Evolutionary conservation across 495 filamentous ascomycete genomes (phyloP).

Genomic region (Podospora pseudopauciseta): DNA sequence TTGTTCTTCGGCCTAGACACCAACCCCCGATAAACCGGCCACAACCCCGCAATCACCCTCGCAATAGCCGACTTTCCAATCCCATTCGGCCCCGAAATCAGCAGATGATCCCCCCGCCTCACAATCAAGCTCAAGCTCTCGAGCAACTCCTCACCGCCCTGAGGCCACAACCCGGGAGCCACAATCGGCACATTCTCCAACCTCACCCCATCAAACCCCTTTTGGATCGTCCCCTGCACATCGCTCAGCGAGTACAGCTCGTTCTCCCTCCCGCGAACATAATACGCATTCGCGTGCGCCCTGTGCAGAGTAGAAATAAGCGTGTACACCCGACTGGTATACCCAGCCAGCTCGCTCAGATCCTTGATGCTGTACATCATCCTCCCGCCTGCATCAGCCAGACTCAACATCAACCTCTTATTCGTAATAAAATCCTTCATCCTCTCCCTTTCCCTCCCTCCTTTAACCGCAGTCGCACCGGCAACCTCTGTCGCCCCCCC

Average conservation of each 20-base stretch:
- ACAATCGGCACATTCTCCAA: slow-evolving; percentile 93
- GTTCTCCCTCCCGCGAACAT: slow-evolving; percentile 60
- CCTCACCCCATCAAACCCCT: slow-evolving; percentile 89
- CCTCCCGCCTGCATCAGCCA: slow-evolving; percentile 91
- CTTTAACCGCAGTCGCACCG: slow-evolving; percentile 36
- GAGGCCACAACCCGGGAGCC: slow-evolving; percentile 76
- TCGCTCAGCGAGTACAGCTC: slow-evolving; percentile 87
- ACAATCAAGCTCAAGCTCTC: slow-evolving; percentile 85
- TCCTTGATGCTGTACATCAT: slow-evolving; percentile 99
- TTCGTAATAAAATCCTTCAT: slow-evolving; percentile 99
- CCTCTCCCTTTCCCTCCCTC: slow-evolving; percentile 68
- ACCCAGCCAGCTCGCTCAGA: slow-evolving; percentile 89
- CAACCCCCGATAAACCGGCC: slow-evolving; percentile 90
- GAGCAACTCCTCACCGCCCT: slow-evolving; percentile 86
- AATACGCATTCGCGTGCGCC: slow-evolving; percentile 86
- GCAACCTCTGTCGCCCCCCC: slow-evolving; percentile 66
- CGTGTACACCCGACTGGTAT: slow-evolving; percentile 92
- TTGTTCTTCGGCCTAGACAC: slow-evolving; percentile 77
- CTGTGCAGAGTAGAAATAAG: slow-evolving; percentile 92
- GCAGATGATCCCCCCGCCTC: slow-evolving; percentile 82
- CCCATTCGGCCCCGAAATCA: slow-evolving; percentile 94
- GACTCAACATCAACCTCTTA: slow-evolving; percentile 94
- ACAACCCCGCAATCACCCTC: slow-evolving; percentile 86
- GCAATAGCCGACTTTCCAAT: slow-evolving; percentile 90
- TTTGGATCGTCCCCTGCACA: slow-evolving; percentile 87